These are phyloP conservation scores for Candida railenensis DNA, from an alignment of 805 yeast genomes.

Conservation along the genomic window DNA sequence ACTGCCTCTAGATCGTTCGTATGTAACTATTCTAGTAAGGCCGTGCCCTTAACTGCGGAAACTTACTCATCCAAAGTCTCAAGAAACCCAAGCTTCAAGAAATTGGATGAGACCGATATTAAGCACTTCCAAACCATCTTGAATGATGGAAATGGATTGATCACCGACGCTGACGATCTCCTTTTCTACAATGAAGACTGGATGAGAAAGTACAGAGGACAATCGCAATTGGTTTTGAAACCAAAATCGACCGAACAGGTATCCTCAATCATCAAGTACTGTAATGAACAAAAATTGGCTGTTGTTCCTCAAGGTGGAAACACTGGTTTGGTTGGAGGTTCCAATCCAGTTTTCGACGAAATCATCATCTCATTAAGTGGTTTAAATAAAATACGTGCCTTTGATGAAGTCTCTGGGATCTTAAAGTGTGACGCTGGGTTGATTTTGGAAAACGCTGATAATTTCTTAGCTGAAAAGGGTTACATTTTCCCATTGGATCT, in stretches of 20 bases:
- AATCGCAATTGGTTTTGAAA: slow-evolving; percentile 73
- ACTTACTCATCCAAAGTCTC: slow-evolving; percentile 58
- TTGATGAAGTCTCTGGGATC: slow-evolving; percentile 81
- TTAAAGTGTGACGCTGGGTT: slow-evolving; percentile 90
- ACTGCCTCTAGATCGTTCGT: background rate
- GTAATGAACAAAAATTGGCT: slow-evolving; percentile 75
- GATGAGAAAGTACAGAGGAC: slow-evolving; percentile 94
- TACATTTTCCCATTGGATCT: slow-evolving; percentile 90
- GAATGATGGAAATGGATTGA: slow-evolving; percentile 43
- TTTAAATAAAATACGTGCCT: slow-evolving; percentile 76
- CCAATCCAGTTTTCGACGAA: slow-evolving; percentile 90
- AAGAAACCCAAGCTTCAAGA: slow-evolving; percentile 51
- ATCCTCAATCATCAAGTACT: slow-evolving; percentile 70
- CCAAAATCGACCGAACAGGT: slow-evolving; percentile 83
- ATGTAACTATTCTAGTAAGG: slow-evolving; percentile 22
- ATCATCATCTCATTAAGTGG: slow-evolving; percentile 68
- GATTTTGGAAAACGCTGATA: slow-evolving; percentile 82
- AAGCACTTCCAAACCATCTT: slow-evolving; percentile 60
- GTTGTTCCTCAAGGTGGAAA: slow-evolving; percentile 97
- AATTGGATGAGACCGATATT: slow-evolving; percentile 56
- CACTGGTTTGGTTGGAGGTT: slow-evolving; percentile 95
- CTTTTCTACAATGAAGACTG: slow-evolving; percentile 82
- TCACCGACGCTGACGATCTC: slow-evolving; percentile 63
- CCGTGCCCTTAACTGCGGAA: slow-evolving; percentile 64
- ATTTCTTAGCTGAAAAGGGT: slow-evolving; percentile 72